A percentile compares a stretch with the other conserved stretches of the same genome.
Conservation (phyloP, 495 filamentous ascomycete species). For the Podospora australis region DNA sequence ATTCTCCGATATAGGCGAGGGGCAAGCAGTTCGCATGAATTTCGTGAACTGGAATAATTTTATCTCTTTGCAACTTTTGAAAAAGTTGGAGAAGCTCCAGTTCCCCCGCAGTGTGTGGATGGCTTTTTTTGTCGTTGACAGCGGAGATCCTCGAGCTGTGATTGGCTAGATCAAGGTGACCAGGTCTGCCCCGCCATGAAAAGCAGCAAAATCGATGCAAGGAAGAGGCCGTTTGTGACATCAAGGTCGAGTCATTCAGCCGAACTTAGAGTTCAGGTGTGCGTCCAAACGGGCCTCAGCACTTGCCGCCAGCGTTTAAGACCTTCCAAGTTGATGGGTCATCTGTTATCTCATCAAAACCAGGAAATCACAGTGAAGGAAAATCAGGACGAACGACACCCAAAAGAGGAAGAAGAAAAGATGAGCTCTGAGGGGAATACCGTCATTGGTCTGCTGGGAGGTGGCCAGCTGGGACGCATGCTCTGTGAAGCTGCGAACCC, state of each 20-base stretch:
- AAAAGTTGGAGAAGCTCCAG: slow-evolving; percentile 1
- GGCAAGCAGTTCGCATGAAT: background rate
- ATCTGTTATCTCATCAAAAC: background rate
- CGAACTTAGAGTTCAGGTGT: background rate
- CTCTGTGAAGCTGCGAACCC: slow-evolving; percentile 86
- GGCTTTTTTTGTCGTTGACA: slow-evolving; percentile 1
- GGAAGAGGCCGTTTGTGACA: background rate
- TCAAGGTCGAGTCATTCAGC: slow-evolving; percentile 2
- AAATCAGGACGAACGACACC: no score
- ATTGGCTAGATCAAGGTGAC: slow-evolving; percentile 6
- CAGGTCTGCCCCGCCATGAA: slow-evolving; percentile 6
- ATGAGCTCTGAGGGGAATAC: slow-evolving; percentile 24
- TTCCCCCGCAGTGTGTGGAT: background rate
- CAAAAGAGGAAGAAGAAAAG: background rate
- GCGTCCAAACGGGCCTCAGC: background rate
- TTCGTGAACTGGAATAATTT: background rate
- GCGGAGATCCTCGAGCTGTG: background rate
- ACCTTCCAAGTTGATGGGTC: background rate
- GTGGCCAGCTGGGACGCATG: slow-evolving; percentile 90
- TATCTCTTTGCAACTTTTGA: background rate
- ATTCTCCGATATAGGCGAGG: background rate
- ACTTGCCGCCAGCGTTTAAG: no score
- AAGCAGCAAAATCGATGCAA: background rate
- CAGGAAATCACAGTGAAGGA: background rate
- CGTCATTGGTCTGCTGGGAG: slow-evolving; percentile 39